Base-by-base conservation (phyloP, 176 grass and related monocot genomes). In the Cenchrus americanus region DNA sequence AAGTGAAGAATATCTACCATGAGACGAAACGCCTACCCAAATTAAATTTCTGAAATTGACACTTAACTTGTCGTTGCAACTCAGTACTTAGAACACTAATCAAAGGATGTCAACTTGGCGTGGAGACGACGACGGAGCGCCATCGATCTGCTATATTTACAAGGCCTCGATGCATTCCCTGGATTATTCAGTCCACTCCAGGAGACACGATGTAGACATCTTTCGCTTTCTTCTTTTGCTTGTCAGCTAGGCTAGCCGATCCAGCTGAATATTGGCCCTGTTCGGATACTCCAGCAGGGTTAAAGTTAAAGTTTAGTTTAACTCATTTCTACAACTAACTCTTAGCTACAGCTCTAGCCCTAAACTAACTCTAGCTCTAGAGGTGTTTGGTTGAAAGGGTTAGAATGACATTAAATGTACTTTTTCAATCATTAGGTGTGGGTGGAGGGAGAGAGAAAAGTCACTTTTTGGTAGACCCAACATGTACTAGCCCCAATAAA, bases 141-240 rank as follows among this genome's bases (percentile, higher is more conserved):
- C n/a, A 21, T 60, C 57, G 9, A 37, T 61, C 23, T 9, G 11
- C 24, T 61, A 30, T 51, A 82, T 69, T 87, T 61, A 82, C 79
- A 61, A 40, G 79, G 62, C 53, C n/a, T 32, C 67, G 14, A 65
- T 44, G 21, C 26, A 7, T 54, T 43, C n/a, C 10, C 5, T 59
- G 27, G 0, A 75, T 10, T 1, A 8, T 19, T 61, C 42, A 11
- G 42, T 13, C 59, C 26, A 37, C 17, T 21, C 2, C 23, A 19
- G 60, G 12, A 48, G 14, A 49, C 43, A 63, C 17, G 59, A 72
- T 24, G 79, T 69, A 62, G 2, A 37, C 4, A 37, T 21, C 60
- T 79, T 79, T 83, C 66, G 49, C 71, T 66, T 15, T 26, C 37
- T 64, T 50, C 62, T 58, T 64, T 50, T 62, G 37, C 8, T 21